Evolutionary conservation across 805 yeast species (phyloP).

Genomic region (Ogataea allantospora): DNA sequence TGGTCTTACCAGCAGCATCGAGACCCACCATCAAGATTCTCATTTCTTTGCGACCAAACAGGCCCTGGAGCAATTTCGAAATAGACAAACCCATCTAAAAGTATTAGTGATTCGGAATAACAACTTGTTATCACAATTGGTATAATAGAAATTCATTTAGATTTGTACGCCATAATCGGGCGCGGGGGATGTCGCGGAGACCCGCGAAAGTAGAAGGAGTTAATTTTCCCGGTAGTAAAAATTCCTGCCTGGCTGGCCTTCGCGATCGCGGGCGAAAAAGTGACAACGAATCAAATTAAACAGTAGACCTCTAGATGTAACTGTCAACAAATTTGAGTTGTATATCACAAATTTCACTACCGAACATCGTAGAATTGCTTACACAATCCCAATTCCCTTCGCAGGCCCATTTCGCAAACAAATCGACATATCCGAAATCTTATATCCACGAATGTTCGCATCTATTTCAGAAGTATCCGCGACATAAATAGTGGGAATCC

Average conservation of each 20-base stretch:
- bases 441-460: background rate
- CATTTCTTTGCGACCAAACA: constrained; percentile 97
- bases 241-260: constrained; percentile 9
- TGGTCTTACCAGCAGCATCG: constrained; percentile 98
- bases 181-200: background rate
- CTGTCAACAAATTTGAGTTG: background rate
- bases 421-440: constrained; percentile 1
- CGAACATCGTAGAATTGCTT: too few relatives aligned
- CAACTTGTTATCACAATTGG: constrained; percentile 5
- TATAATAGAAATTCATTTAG: background rate
- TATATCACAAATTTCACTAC: background rate
- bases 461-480: background rate
- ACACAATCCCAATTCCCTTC: background rate
- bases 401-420: background rate
- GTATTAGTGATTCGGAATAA: constrained; percentile 11
- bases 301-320: constrained; percentile 2
- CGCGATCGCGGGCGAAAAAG: constrained; percentile 19
- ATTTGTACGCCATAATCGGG: constrained; percentile 3
- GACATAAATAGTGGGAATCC: background rate
- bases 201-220: constrained; percentile 1
- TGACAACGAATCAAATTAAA: constrained; percentile 25
- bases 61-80: constrained; percentile 91
- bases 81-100: constrained; percentile 86
- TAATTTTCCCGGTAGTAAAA: constrained; percentile 4
- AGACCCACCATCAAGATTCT: constrained; percentile 97